phyloP scores from a whole-genome alignment of 441 rosid species.

The Aleurites moluccanus region DNA sequence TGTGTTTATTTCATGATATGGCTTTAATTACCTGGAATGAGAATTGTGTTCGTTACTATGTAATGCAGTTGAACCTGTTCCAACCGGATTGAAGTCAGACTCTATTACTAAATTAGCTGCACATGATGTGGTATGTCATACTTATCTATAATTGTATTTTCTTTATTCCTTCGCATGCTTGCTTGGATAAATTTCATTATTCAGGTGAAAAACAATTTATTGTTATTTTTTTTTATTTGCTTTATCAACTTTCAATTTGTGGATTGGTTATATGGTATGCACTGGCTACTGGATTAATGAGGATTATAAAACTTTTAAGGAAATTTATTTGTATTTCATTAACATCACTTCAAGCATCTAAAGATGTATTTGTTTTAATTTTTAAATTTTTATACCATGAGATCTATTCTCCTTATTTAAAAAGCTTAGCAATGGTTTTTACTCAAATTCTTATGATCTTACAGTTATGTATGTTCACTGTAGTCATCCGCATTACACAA shows the following conservation, averaged over 20 bases:
- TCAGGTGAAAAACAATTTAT: no score
- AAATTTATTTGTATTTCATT: not conserved
- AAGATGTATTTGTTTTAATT: not conserved
- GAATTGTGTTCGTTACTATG: slow-evolving; percentile 8
- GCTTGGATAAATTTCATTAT: not conserved
- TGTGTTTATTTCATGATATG: not conserved
- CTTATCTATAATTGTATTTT: not conserved
- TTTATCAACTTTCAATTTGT: slow-evolving; percentile 1
- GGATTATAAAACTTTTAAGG: not conserved
- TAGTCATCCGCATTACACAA: not conserved
- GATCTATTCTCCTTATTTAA: not conserved
- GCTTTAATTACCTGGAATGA: not conserved
- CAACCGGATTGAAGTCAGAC: slow-evolving; percentile 25
- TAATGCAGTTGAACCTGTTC: slow-evolving; percentile 32
- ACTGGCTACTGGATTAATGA: not conserved
- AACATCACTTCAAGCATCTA: not conserved
- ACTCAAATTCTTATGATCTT: not conserved
- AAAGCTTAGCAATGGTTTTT: not conserved
- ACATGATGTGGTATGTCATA: slow-evolving; percentile 18
- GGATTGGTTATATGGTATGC: not conserved
- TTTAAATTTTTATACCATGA: not conserved
- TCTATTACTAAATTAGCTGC: not conserved
- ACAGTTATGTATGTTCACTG: not conserved
- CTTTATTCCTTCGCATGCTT: not conserved
- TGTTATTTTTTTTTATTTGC: not conserved